A percentile compares a stretch with the other conserved stretches of the same genome.
These are phyloP conservation scores for Pleurotus djamor DNA, from an alignment of 768 basidiomycete genomes.

Conservation along the genomic window DNA sequence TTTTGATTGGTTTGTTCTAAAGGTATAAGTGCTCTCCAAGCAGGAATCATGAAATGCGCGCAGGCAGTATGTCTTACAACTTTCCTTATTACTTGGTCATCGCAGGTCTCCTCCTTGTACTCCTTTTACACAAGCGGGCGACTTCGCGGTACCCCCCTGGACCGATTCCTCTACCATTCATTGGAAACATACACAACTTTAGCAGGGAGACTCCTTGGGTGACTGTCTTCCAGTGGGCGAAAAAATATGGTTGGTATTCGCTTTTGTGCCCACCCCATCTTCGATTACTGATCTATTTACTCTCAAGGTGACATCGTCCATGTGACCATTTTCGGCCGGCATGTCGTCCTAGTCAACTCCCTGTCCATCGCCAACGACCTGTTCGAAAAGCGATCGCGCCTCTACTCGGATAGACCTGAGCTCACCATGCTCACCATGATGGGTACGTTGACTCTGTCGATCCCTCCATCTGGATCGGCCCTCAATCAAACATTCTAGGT, in stretches of 20 bases:
- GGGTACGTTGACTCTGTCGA: not conserved
- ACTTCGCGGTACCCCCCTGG: constrained; percentile 24
- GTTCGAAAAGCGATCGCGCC: constrained; percentile 31
- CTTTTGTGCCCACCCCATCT: not conserved
- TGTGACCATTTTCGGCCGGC: constrained; percentile 29
- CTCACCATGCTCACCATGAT: constrained; percentile 3
- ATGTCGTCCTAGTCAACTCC: constrained; percentile 33
- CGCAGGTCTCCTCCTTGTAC: not conserved
- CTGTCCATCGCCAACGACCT: constrained; percentile 29
- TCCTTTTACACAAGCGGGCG: not conserved
- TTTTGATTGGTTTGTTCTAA: too few relatives aligned
- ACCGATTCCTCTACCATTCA: constrained; percentile 28
- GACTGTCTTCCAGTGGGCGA: constrained; percentile 20
- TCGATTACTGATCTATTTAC: not conserved
- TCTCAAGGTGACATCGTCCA: constrained; percentile 30
- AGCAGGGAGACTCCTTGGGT: constrained; percentile 25
- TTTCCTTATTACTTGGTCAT: not conserved
- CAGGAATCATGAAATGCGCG: too few relatives aligned
- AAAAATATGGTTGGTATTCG: constrained; percentile 12
- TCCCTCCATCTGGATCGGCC: not conserved
- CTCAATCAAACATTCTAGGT: not conserved
- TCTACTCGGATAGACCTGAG: constrained; percentile 28
- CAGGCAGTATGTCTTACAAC: not conserved
- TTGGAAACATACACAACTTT: constrained; percentile 30
- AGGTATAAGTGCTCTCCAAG: too few relatives aligned